Conservation (phyloP, 768 basidiomycete genomes). For the Mycena galopus region DNA sequence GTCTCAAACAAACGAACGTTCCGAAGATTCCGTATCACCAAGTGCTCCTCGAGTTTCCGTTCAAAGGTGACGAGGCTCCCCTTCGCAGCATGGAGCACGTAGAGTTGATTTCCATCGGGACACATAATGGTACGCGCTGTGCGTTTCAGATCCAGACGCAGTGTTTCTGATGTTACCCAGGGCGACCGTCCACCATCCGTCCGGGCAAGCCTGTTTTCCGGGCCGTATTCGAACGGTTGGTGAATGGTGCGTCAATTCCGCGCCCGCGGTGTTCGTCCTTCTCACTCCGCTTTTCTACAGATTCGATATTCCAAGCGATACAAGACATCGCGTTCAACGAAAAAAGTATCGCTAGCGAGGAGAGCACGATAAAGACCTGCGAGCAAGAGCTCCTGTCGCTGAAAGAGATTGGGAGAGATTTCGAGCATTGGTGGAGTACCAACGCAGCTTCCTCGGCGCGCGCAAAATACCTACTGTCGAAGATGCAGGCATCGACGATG, state of each 20-base stretch:
- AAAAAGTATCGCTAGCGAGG: constrained; percentile 68
- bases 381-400: constrained; percentile 85
- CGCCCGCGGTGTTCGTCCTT: neutral
- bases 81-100: constrained; percentile 90
- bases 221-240: constrained; percentile 87
- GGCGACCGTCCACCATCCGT: constrained; percentile 81
- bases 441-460: constrained; percentile 67
- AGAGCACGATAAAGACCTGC: constrained; percentile 74
- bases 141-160: neutral
- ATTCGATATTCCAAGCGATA: constrained; percentile 81
- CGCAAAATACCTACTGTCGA: constrained; percentile 76
- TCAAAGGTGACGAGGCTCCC: constrained; percentile 90
- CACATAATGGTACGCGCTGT: constrained; percentile 65
- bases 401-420: constrained; percentile 70
- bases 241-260: constrained; percentile 67
- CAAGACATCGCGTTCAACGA: constrained; percentile 89
- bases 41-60: constrained; percentile 84
- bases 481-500: constrained; percentile 77
- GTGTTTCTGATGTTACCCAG: constrained; percentile 16
- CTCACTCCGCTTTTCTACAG: constrained; percentile 52
- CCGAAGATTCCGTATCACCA: constrained; percentile 85
- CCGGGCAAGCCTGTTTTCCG: constrained; percentile 94
- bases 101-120: constrained; percentile 87
- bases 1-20: neutral
- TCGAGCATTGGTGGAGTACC: constrained; percentile 58